Evolutionary conservation across 2,329 filamentous ascomycete genomes (phyloP).

Genomic region (Coniochaeta sp.): DNA sequence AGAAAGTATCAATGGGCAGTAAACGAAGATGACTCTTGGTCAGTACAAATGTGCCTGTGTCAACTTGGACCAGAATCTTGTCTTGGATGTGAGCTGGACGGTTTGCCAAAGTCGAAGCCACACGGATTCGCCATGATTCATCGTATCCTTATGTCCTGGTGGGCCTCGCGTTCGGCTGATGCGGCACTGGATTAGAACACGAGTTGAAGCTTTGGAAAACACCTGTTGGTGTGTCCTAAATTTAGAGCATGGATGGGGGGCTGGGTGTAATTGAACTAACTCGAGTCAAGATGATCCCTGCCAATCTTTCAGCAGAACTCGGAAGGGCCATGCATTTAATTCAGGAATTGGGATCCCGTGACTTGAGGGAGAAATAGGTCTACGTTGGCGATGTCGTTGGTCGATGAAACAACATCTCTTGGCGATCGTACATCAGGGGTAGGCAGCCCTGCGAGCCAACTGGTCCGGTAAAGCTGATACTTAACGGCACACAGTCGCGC

Average conservation of each 20-base stretch:
- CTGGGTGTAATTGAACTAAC: no score
- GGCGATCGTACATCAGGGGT: constrained; percentile 1
- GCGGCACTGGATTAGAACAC: background rate
- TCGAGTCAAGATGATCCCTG: background rate
- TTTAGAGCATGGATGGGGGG: no score
- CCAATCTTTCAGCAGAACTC: background rate
- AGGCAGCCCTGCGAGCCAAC: background rate
- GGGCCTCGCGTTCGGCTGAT: background rate
- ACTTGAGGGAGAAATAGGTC: background rate
- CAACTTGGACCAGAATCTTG: no score
- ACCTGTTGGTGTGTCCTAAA: no score
- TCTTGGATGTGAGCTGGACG: no score
- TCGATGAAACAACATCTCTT: background rate
- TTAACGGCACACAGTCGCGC: background rate
- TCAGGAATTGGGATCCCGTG: background rate
- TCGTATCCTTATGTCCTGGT: no score
- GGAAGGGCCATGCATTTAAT: background rate
- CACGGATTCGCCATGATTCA: no score
- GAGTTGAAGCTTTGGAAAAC: no score
- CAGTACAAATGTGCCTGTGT: no score
- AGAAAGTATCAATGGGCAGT: no score
- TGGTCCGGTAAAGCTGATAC: background rate
- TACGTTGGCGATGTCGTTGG: background rate
- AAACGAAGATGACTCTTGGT: no score
- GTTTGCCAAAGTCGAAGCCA: background rate